These are phyloP conservation scores for Aquilaria yunnanensis DNA, from an alignment of 345 rosid species.

Conservation along the genomic window DNA sequence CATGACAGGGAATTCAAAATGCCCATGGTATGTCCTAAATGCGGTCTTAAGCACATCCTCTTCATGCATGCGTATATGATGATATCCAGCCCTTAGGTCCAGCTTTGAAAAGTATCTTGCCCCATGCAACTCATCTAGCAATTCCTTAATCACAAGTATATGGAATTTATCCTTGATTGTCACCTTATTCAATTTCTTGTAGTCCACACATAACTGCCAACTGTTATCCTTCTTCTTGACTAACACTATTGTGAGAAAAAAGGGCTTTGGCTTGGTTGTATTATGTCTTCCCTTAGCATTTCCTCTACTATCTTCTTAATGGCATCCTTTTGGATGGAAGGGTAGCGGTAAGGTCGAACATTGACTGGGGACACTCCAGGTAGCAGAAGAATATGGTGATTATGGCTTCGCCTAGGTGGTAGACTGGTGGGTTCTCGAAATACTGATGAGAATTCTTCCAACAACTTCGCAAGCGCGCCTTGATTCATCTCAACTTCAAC, in stretches of 20 bases:
- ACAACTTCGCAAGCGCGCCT: too few relatives aligned
- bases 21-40: neutral
- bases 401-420: neutral
- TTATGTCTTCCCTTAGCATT: neutral
- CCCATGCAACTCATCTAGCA: neutral
- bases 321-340: neutral
- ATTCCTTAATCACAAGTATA: neutral
- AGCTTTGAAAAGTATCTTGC: neutral
- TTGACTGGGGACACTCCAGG: neutral
- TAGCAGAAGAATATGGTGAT: neutral
- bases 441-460: neutral
- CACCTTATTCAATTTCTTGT: neutral
- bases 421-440: neutral
- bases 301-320: neutral
- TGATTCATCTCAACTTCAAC: too few relatives aligned
- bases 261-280: neutral
- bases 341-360: neutral
- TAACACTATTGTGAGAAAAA: neutral
- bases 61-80: neutral
- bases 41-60: neutral
- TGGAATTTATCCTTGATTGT: constrained; percentile 13
- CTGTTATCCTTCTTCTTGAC: neutral
- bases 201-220: neutral
- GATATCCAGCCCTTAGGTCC: neutral
- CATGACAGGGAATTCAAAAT: neutral